Percentiles rank a stretch among this genome's conserved stretches.
Conservation (phyloP, 306 rosid genomes). For the Ormosia semicastrata region DNA sequence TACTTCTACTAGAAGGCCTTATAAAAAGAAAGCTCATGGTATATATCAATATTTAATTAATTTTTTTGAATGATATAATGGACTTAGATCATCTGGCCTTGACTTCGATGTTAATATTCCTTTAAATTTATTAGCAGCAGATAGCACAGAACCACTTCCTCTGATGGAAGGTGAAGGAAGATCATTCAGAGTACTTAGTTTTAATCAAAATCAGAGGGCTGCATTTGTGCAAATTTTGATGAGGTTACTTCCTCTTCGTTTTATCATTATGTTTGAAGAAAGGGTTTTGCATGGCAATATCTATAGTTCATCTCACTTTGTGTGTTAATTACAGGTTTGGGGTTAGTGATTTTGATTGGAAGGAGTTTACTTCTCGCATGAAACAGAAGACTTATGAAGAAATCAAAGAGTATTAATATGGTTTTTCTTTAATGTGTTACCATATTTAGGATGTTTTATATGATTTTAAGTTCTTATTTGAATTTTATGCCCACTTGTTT, state of each 20-base stretch:
- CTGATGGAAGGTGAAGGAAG: conserved; percentile 98
- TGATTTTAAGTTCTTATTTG: not conserved
- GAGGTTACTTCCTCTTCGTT: conserved; percentile 55
- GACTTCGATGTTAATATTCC: conserved; percentile 17
- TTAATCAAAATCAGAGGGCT: too few relatives aligned
- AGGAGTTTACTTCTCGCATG: conserved; percentile 81
- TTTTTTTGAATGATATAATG: not conserved
- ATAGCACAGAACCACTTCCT: conserved; percentile 79
- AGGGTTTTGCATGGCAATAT: conserved; percentile 20
- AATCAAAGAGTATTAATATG: too few relatives aligned
- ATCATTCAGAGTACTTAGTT: conserved; percentile 93
- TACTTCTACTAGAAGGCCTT: too few relatives aligned
- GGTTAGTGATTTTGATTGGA: conserved; percentile 89
- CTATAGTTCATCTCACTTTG: conserved; percentile 31
- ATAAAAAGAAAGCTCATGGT: conserved; percentile 75
- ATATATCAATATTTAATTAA: conserved; percentile 16
- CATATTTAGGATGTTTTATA: conserved; percentile 20
- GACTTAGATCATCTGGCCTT: not conserved
- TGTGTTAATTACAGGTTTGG: conserved; percentile 73
- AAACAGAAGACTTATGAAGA: too few relatives aligned
- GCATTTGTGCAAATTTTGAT: conserved; percentile 88
- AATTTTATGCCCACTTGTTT: not conserved
- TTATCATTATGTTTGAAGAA: conserved; percentile 17
- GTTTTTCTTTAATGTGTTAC: conserved; percentile 11
- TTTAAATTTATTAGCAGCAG: conserved; percentile 50